These are phyloP conservation scores for Candida suzukii DNA, from an alignment of 805 yeast genomes.

Conservation along the genomic window DNA sequence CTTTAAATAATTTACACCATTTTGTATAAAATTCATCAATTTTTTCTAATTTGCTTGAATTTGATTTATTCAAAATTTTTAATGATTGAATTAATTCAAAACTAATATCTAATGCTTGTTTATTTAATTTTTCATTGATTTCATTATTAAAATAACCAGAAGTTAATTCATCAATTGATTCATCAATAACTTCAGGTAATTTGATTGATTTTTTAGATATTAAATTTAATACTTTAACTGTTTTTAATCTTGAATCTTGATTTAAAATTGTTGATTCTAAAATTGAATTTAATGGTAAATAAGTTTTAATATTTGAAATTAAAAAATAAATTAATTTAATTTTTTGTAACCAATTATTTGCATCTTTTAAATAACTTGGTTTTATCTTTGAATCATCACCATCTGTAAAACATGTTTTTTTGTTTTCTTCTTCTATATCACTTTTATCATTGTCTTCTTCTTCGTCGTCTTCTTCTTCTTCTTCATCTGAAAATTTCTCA, in stretches of 20 bases:
- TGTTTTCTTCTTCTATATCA: conserved; percentile 6
- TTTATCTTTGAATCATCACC: not conserved
- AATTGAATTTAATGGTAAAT: conserved; percentile 26
- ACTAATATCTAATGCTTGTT: not conserved
- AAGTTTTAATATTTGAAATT: conserved; percentile 50
- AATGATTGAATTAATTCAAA: conserved; percentile 29
- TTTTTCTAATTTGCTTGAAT: conserved; percentile 36
- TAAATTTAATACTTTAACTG: not conserved
- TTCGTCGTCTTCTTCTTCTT: not conserved
- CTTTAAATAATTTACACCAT: conserved; percentile 34
- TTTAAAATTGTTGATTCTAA: not conserved
- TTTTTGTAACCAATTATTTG: conserved; percentile 44
- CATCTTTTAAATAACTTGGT: conserved; percentile 8
- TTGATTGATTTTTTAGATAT: not conserved
- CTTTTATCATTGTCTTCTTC: not conserved
- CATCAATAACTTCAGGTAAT: not conserved
- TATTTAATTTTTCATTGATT: not conserved
- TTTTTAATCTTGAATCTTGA: not conserved
- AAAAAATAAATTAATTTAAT: conserved; percentile 52
- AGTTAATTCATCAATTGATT: conserved; percentile 7
- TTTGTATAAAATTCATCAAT: conserved; percentile 53
- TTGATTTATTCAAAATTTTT: conserved; percentile 36
- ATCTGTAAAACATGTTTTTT: conserved; percentile 7
- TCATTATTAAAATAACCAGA: conserved; percentile 7
- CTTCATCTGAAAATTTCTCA: conserved; percentile 10